Evolutionary conservation across 352 stramenopile genomes (phyloP).

Genomic region (Blastocystis sp.): DNA sequence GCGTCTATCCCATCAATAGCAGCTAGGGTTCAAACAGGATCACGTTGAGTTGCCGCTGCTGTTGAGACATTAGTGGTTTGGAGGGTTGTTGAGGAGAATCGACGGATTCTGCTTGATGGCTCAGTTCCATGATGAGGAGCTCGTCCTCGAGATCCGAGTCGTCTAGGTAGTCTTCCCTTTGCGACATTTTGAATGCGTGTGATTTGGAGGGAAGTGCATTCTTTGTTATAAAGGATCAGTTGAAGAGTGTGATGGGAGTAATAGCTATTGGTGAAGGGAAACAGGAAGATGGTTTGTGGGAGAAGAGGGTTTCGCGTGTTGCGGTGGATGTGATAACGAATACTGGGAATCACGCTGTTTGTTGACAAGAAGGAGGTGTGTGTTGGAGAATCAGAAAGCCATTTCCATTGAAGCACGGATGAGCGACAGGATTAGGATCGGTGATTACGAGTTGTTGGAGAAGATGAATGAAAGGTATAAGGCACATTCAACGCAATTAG

Average conservation of each 20-base stretch:
- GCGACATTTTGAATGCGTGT: slow-evolving; percentile 35
- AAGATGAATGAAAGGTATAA: no score
- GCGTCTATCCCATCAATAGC: background rate
- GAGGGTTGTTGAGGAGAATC: background rate
- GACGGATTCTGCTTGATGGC: background rate
- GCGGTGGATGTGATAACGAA: background rate
- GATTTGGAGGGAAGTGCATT: background rate
- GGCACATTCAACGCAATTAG: no score
- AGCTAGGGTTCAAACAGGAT: background rate
- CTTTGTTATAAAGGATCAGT: no score
- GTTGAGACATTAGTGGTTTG: background rate
- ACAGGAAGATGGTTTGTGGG: background rate
- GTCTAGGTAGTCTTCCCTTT: background rate
- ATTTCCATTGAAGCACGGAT: no score
- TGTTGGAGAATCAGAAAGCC: no score
- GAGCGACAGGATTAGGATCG: no score
- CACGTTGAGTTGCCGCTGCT: background rate
- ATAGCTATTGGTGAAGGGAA: background rate
- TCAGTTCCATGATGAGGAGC: slow-evolving; percentile 5
- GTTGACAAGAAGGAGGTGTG: no score
- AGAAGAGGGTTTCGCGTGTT: background rate
- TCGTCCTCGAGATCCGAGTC: slow-evolving; percentile 46
- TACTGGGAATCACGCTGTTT: no score
- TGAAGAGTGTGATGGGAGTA: no score
- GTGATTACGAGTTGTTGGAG: no score